Evolutionary conservation across 805 yeast genomes (phyloP).

Genomic region (Suhomyces pyralidae): DNA sequence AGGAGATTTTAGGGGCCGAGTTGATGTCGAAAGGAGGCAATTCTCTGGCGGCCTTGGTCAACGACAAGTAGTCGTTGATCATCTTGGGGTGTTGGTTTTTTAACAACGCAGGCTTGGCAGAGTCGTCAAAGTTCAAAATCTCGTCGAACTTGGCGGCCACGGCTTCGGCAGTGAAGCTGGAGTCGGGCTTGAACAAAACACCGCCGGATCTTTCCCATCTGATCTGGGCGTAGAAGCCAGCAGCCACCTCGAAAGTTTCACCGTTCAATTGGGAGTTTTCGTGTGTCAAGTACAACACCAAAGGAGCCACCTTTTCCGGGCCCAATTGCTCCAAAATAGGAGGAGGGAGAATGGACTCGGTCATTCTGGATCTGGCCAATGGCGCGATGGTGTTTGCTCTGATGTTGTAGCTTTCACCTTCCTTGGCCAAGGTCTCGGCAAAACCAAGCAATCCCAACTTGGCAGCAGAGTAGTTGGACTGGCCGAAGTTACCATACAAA

Average conservation of each 20-base stretch:
- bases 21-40: slow-evolving; percentile 50
- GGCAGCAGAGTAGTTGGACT: slow-evolving; percentile 92
- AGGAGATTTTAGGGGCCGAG: slow-evolving; percentile 47
- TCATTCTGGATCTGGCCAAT: slow-evolving; percentile 93
- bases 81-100: slow-evolving; percentile 65
- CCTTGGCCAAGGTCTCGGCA: slow-evolving; percentile 92
- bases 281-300: slow-evolving; percentile 77
- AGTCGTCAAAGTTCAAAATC: slow-evolving; percentile 59
- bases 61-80: slow-evolving; percentile 65
- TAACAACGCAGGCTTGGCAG: slow-evolving; percentile 47
- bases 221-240: slow-evolving; percentile 87
- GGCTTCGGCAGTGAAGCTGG: slow-evolving; percentile 78
- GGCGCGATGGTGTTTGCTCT: slow-evolving; percentile 88
- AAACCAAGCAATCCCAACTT: slow-evolving; percentile 87
- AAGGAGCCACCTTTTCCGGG: slow-evolving; percentile 90
- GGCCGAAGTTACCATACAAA: slow-evolving; percentile 94
- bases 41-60: slow-evolving; percentile 50
- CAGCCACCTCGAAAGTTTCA: slow-evolving; percentile 87
- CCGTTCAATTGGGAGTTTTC: slow-evolving; percentile 60
- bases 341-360: slow-evolving; percentile 84
- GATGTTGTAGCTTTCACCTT: slow-evolving; percentile 84
- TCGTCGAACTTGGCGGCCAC: slow-evolving; percentile 65
- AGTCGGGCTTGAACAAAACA: slow-evolving; percentile 74
- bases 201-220: slow-evolving; percentile 96
- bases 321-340: slow-evolving; percentile 74